phyloP scores from a whole-genome alignment of 108 stramenopile species.

The Craspedostauros australis region DNA sequence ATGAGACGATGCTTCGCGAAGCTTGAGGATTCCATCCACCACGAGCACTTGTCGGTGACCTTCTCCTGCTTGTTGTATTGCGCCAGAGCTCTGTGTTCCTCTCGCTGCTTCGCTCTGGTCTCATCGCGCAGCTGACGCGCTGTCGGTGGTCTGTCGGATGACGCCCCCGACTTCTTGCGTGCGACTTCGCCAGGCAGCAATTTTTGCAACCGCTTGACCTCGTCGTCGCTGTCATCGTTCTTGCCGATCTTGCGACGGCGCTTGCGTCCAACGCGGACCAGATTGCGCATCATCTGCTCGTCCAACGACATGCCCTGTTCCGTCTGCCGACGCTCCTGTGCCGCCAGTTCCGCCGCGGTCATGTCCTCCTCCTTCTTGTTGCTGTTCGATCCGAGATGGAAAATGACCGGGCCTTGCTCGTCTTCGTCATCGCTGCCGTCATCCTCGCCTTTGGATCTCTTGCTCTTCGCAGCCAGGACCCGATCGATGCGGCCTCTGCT shows the following conservation, averaged over 20 bases:
- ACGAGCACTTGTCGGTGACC: conserved; percentile 53
- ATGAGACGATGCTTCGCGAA: conserved; percentile 60
- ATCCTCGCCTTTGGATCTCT: background rate
- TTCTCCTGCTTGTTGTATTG: conserved; percentile 35
- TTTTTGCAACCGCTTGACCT: conserved; percentile 11
- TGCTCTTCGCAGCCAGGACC: conserved; percentile 1
- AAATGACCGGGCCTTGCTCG: background rate
- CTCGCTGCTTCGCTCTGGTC: conserved; percentile 14
- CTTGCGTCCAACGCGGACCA: conserved; percentile 40
- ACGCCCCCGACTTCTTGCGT: conserved; percentile 3
- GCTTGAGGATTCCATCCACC: conserved; percentile 68
- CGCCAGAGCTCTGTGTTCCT: conserved; percentile 34
- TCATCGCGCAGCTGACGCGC: background rate
- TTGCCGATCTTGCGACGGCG: conserved; percentile 3
- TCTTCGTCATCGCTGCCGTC: background rate
- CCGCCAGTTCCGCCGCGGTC: conserved; percentile 49
- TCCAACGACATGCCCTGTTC: conserved; percentile 35
- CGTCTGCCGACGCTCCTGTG: conserved; percentile 4
- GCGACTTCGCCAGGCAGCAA: conserved; percentile 21
- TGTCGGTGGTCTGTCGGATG: conserved; percentile 5
- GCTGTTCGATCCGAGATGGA: background rate
- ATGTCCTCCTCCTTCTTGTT: conserved; percentile 40
- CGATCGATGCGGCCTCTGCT: background rate
- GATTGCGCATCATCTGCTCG: conserved; percentile 56
- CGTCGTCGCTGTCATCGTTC: conserved; percentile 21